Evolutionary conservation across 345 rosid genomes (phyloP), one percentile per base, ranked within the genome.

Genomic region (Eucalyptus victrix): DNA sequence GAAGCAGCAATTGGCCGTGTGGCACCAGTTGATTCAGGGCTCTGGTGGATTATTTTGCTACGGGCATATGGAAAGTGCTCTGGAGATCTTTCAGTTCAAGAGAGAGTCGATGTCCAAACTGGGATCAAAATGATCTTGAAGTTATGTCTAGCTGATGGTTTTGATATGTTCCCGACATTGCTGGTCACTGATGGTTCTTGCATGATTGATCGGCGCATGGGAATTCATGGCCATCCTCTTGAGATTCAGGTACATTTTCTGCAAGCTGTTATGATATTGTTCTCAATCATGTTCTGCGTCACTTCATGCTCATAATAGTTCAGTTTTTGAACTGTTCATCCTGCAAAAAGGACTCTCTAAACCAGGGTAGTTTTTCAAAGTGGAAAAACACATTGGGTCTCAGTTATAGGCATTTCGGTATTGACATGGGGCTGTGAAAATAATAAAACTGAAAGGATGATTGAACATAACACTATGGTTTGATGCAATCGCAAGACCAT

Each of bases 201-300:
- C 94, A 97, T 97, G 99, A 97, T 97, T 91, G 99, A 97, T 90
- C 99, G 99, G 62, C 96, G 98, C 53, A 97, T 97, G 99, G 99
- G 99, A 90, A 97, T 97, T 92, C 99, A 97, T 92, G 99, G 99
- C 86, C 99, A 97, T 89, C 99, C 99, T 91, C 88, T 97, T 89
- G 99, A 97, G 92, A 97, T 97, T 86, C 99, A 97, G 96, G 99
- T 97, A 87, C 90, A 40, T 54, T 56, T 80, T 40, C 47, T 40
- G 42, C 11, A 28, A 42, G 45, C 28, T 50, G 62, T 53, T 51
- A 47, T 10, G 21, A 37, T 86, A 86, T 53, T 67, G 60, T 60
- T 54, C 51, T 51, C 47, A 87, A 86, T 18, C 30, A 12, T 87
- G 50, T 50, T 34, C 86, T 45, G 50, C 49, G 1, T 76, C 47